These are phyloP conservation scores for Achaetomiella virescens DNA, from an alignment of 495 filamentous ascomycete species.

Conservation along the genomic window DNA sequence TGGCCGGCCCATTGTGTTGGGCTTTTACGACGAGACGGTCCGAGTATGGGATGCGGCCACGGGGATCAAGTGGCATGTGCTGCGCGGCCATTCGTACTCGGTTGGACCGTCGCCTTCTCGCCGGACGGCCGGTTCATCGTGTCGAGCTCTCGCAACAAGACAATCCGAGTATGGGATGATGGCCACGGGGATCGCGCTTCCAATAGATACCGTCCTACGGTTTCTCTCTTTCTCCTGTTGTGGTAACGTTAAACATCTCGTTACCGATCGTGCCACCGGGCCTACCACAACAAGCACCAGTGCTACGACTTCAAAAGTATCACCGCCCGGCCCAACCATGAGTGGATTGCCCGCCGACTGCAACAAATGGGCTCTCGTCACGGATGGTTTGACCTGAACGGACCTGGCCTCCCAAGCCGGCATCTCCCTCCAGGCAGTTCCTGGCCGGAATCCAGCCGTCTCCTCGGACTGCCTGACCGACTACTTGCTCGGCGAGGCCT, in stretches of 20 bases:
- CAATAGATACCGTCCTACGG: neutral
- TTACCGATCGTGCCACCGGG: too few relatives aligned
- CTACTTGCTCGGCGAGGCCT: too few relatives aligned
- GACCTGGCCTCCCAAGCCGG: neutral
- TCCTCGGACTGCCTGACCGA: too few relatives aligned
- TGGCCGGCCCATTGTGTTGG: neutral
- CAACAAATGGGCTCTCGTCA: constrained; percentile 18
- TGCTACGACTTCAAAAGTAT: too few relatives aligned
- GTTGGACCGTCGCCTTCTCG: too few relatives aligned
- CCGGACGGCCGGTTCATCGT: too few relatives aligned
- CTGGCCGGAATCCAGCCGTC: too few relatives aligned
- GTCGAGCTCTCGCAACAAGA: too few relatives aligned
- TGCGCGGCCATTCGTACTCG: neutral
- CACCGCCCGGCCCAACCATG: constrained; percentile 14
- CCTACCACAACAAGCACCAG: too few relatives aligned
- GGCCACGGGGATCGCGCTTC: too few relatives aligned
- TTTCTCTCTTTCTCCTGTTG: neutral
- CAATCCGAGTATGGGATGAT: too few relatives aligned
- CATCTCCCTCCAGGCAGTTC: constrained; percentile 10
- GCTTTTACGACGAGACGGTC: neutral
- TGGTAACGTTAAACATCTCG: neutral
- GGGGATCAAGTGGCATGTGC: neutral
- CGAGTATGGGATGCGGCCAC: neutral
- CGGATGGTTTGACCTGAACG: neutral
- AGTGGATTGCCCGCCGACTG: constrained; percentile 17